Percentiles rank a stretch among this genome's conserved stretches.
Conservation (phyloP, 225 moss, liverwort and hornwort genomes). For the Physcomitrellopsis africana region DNA sequence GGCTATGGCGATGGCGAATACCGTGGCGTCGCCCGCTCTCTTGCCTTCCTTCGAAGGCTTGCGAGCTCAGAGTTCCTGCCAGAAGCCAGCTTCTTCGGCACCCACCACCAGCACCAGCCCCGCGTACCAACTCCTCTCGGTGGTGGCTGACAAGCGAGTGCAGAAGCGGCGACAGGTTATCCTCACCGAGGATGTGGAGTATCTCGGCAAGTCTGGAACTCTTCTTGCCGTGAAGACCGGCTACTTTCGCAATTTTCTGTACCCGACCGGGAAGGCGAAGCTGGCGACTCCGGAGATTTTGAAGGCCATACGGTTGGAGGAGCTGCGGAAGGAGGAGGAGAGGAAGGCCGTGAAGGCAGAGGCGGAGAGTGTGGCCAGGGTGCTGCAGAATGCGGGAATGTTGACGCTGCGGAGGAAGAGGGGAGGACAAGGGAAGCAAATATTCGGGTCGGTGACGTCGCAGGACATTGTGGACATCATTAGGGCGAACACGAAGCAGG, state of each 20-base stretch:
- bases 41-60: conserved; percentile 27
- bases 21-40: conserved; percentile 18
- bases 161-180: conserved; percentile 54
- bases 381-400: conserved; percentile 59
- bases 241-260: conserved; percentile 70
- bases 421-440: conserved; percentile 75
- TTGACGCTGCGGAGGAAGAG: conserved; percentile 66
- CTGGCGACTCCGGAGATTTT: conserved; percentile 68
- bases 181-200: conserved; percentile 58
- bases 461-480: conserved; percentile 76
- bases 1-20: conserved; percentile 23
- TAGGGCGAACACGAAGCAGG: conserved; percentile 62
- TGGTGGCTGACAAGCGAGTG: conserved; percentile 36
- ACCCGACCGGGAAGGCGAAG: conserved; percentile 69
- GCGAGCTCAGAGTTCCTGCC: background rate
- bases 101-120: background rate
- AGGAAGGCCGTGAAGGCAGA: conserved; percentile 63
- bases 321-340: conserved; percentile 48
- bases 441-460: conserved; percentile 72
- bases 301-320: conserved; percentile 68
- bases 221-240: conserved; percentile 67
- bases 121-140: conserved; percentile 4
- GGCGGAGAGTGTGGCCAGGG: conserved; percentile 60
- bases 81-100: background rate
- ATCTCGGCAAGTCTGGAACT: conserved; percentile 67